Evolutionary conservation across 2,329 filamentous ascomycete species (phyloP), one percentile per base, ranked within the genome.

Genomic region (Colletotrichum gloeosporioides): DNA sequence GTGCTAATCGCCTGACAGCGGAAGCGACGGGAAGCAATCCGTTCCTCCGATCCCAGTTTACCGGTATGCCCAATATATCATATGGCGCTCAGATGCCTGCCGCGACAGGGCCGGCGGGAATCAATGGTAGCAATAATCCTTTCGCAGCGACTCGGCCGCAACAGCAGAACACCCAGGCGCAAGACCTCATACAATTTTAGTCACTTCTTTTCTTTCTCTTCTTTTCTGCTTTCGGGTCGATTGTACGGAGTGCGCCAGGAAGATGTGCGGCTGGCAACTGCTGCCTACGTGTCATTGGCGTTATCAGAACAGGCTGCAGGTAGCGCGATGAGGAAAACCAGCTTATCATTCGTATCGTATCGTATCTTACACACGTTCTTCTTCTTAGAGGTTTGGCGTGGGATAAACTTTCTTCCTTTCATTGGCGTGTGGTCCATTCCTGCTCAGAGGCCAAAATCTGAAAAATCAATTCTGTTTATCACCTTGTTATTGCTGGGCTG

Each of bases 1-100:
- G 95, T n/a, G 87, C 95, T 73, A 92, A 92, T 80, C 91, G 91
- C 74, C 86, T 98, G 59, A 95, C 88, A 76, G 83, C 89, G 70
- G 88, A 96, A 25, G 95, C 95, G 1, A 95, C 93, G 3, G 94
- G 94, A 36, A 97, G 92, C 87, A 99, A 99, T 82, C 97, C 97
- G 1, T 99, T 99, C 87, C 87, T 98, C 80, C 92, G 93, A 76
- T 92, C 93, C 77, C 95, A 98, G 83, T 97, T 94, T 81, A 98
- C 95, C 0, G 95, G 95, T 53, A 92, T 93, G 90, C 93, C 93
- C 32, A 88, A 87, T 36, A 86, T 91, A 32, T 89, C 87, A 62
- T 93, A 93, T 77, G 87, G 87, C 18, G 81, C 80, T 34, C 86
- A 87, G 75, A 85, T 91, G 78, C 89, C 90, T 25, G 89, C 89